Base-by-base conservation (phyloP, 2,329 filamentous ascomycete species). In the Tolypocladium amazonense region DNA sequence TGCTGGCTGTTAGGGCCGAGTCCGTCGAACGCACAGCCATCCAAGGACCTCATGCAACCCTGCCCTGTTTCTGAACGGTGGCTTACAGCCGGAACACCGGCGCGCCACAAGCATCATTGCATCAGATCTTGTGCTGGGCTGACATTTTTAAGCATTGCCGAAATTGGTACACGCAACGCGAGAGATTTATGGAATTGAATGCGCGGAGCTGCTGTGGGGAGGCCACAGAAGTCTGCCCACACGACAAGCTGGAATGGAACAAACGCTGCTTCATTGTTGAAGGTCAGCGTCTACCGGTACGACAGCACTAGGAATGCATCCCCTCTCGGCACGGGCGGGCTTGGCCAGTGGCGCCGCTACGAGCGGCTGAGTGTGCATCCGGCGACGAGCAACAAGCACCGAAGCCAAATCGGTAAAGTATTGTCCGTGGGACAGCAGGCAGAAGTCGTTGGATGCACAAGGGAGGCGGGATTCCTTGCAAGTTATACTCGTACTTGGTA, bases 61-160 rank as follows among this genome's bases (percentile, higher is more conserved):
- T 59, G 58, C 53, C 53, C 39, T 59, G 54, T 30, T 59, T 59
- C 38, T 59, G 23, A 37, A 23, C 8, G 30, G 50, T 54, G 50
- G 50, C 50, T 47, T 50, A 25, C 43, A 27, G n/a, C 20, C 12
- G 50, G 23, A 35, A 57, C 45, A 33, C 23, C 33, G 18, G 20
- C 30, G 33, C 38, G 47, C 39, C 57, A 55, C 57, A 41, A 55
- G 38, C 57, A 58, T 39, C 23, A 38, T 23, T 52, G 30, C 37
- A 35, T 35, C 30, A 15, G 50, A 37, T 27, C 50, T n/a, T n/a
- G 30, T 53, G 30, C 50, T 15, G 50, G 20, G 50, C 50, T 23
- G 50, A 35, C 50, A 53, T 12, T 53, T 35, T 53, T n/a, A 35
- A 35, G 8, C 18, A 53, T 53, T 35, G 9, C 30, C 23, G 18